Evolutionary conservation across 768 basidiomycete genomes (phyloP).

Genomic region (Lactarius hatsudake): DNA sequence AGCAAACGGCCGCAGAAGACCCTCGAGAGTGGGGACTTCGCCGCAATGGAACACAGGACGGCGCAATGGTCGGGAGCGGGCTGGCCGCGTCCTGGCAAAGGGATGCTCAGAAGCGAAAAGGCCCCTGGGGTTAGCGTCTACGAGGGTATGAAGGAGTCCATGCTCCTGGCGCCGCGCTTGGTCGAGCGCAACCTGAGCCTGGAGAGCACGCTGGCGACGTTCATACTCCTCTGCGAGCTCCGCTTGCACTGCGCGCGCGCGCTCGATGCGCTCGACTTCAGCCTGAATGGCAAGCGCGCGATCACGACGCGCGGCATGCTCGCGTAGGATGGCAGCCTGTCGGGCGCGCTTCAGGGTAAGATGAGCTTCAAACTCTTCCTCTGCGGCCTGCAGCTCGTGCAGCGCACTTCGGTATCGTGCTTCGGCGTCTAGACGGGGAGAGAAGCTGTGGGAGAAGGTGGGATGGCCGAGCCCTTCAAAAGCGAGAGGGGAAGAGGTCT

Average conservation of each 20-base stretch:
- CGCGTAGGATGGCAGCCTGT: constrained; percentile 6
- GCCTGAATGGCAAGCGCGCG: constrained; percentile 6
- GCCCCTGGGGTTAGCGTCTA: not conserved
- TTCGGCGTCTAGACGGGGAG: not conserved
- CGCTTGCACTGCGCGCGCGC: constrained; percentile 1
- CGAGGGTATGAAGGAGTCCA: not conserved
- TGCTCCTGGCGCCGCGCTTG: not conserved
- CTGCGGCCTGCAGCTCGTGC: constrained; percentile 22
- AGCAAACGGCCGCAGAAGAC: not conserved
- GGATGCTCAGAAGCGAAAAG: not conserved
- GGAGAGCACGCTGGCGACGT: not conserved
- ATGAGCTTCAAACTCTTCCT: constrained; percentile 19
- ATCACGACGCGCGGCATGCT: constrained; percentile 4
- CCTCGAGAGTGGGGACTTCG: not conserved
- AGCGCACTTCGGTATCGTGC: constrained; percentile 25
- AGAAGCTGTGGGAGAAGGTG: not conserved
- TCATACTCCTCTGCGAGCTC: not conserved
- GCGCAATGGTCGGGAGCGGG: too few relatives aligned
- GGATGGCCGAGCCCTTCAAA: not conserved
- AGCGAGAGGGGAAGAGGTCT: not conserved
- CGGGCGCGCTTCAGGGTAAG: constrained; percentile 5
- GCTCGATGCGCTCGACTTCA: constrained; percentile 6
- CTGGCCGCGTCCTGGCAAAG: not conserved
- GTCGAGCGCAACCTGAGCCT: not conserved
- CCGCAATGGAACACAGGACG: not conserved